A percentile compares a stretch with the other conserved stretches of the same genome.
phyloP scores from a whole-genome alignment of 805 yeast genomes.

The Debaryomyces prosopidis region DNA sequence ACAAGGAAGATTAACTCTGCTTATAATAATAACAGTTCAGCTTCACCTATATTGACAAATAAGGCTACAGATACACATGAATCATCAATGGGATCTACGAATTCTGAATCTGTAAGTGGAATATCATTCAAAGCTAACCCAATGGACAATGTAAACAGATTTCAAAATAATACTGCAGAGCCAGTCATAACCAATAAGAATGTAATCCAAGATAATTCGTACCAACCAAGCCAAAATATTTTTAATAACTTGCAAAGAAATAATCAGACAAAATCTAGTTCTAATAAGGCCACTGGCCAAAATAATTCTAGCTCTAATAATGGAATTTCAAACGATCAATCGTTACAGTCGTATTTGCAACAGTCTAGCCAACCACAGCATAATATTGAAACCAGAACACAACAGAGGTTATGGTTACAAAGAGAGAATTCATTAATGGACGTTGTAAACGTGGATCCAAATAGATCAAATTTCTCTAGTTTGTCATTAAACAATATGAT shows the following conservation, averaged over 20 bases:
- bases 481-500: conserved; percentile 39
- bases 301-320: neutral
- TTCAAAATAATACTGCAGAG: conserved; percentile 19
- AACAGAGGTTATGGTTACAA: conserved; percentile 82
- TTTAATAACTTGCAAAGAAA: conserved; percentile 43
- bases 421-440: conserved; percentile 72
- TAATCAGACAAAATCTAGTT: conserved; percentile 16
- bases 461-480: conserved; percentile 37
- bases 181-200: conserved; percentile 33
- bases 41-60: neutral
- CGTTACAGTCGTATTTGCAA: conserved; percentile 7
- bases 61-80: neutral
- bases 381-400: conserved; percentile 65
- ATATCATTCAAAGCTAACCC: conserved; percentile 35
- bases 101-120: conserved; percentile 26
- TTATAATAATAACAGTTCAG: neutral
- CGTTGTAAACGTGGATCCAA: conserved; percentile 36
- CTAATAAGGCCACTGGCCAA: neutral
- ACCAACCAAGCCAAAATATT: conserved; percentile 44
- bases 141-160: conserved; percentile 13
- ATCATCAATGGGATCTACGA: conserved; percentile 3
- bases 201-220: conserved; percentile 35
- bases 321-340: conserved; percentile 14
- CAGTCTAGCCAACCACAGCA: conserved; percentile 2
- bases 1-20: conserved; percentile 27